Evolutionary conservation across 179 eudicot genomes (phyloP).

Genomic region (Silene noctiflora): DNA sequence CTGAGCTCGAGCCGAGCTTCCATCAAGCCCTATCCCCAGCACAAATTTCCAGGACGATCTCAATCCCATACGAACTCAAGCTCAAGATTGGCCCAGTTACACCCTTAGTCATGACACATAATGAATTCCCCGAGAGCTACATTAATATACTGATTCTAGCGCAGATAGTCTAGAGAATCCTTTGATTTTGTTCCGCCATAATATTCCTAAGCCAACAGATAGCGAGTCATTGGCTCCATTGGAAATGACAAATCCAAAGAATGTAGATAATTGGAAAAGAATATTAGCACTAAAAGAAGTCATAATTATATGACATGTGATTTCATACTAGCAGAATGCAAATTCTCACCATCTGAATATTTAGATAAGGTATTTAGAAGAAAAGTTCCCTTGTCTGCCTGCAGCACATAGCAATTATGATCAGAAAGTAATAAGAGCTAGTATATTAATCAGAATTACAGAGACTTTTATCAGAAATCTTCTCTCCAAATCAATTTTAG

Average conservation of each 20-base stretch:
- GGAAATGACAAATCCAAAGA: not conserved
- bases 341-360: constrained; percentile 37
- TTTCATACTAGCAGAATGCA: not conserved
- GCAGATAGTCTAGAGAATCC: not conserved
- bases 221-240: not conserved
- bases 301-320: not conserved
- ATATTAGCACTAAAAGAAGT: not conserved
- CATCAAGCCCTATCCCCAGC: too few species aligned
- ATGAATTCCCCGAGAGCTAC: not conserved
- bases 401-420: constrained; percentile 21
- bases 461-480: not conserved
- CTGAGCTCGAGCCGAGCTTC: too few species aligned
- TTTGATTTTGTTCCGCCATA: not conserved
- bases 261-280: not conserved
- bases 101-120: not conserved
- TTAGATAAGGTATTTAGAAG: constrained; percentile 42
- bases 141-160: not conserved
- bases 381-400: constrained; percentile 49
- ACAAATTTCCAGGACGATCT: too few species aligned
- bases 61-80: too few species aligned
- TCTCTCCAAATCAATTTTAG: not conserved
- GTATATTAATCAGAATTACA: constrained; percentile 3
- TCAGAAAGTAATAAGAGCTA: constrained; percentile 5
- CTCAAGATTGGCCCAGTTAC: too few species aligned
- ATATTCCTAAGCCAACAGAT: not conserved